Percentiles rank a stretch among this genome's conserved stretches.
Conservation (phyloP, 2,329 filamentous ascomycete species). For the Metarhizium guizhouense region DNA sequence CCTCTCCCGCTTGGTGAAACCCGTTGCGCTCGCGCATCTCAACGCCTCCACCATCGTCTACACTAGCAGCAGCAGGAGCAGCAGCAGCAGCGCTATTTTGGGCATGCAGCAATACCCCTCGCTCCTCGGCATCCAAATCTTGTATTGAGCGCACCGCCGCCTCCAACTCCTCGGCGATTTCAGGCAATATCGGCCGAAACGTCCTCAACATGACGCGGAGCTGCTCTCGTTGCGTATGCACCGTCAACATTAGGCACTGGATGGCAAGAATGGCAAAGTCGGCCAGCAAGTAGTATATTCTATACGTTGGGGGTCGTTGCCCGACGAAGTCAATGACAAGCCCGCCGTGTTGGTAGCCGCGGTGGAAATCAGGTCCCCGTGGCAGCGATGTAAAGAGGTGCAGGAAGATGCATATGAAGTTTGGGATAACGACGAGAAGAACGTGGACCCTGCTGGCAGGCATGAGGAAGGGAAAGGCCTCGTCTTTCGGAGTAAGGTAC, state of each 20-base stretch:
- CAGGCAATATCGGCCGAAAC: constrained; percentile 23
- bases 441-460: constrained; percentile 49
- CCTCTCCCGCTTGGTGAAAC: constrained; percentile 12
- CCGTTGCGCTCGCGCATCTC: constrained; percentile 31
- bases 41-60: constrained; percentile 32
- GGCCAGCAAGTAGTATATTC: constrained; percentile 43
- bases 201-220: constrained; percentile 39
- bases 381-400: constrained; percentile 49
- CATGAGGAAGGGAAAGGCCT: constrained; percentile 44
- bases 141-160: constrained; percentile 27
- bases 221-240: constrained; percentile 51
- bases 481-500: constrained; percentile 55
- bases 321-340: constrained; percentile 60
- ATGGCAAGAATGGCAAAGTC: constrained; percentile 47
- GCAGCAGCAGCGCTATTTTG: constrained; percentile 7
- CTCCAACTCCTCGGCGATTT: constrained; percentile 17
- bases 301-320: constrained; percentile 52
- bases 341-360: constrained; percentile 59
- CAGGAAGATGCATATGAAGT: constrained; percentile 50
- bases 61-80: constrained; percentile 15
- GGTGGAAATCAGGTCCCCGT: constrained; percentile 48
- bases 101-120: constrained; percentile 30
- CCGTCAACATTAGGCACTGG: constrained; percentile 56
- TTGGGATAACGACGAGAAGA: constrained; percentile 48
- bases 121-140: constrained; percentile 48